phyloP scores from a whole-genome alignment of 2,329 filamentous ascomycete species.

The Colletotrichum trifolii region DNA sequence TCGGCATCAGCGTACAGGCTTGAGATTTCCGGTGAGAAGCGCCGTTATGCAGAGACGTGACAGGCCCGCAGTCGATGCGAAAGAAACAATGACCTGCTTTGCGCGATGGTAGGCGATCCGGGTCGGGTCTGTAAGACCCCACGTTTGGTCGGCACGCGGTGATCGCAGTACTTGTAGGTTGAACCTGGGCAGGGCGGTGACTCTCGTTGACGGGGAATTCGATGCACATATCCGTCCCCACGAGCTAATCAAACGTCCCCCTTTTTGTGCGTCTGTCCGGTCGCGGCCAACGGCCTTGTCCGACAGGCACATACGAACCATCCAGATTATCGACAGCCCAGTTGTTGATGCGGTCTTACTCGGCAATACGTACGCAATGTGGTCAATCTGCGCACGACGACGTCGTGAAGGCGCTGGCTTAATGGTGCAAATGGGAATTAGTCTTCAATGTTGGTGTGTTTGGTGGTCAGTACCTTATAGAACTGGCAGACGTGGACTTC shows the following conservation, averaged over 20 bases:
- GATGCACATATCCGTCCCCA: slow-evolving; percentile 35
- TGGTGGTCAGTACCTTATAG: neutral
- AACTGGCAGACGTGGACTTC: too few relatives aligned
- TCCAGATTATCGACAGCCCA: neutral
- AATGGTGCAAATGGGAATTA: too few relatives aligned
- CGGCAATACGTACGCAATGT: too few relatives aligned
- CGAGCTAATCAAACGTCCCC: slow-evolving; percentile 35
- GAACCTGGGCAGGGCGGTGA: slow-evolving; percentile 20
- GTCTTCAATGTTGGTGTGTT: neutral
- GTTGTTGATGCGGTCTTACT: too few relatives aligned
- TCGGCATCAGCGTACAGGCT: neutral
- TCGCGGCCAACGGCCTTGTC: slow-evolving; percentile 23
- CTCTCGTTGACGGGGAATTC: slow-evolving; percentile 34
- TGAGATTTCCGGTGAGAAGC: neutral
- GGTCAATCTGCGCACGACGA: too few relatives aligned
- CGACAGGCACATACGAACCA: slow-evolving; percentile 4
- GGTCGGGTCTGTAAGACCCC: slow-evolving; percentile 13
- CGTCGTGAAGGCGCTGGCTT: too few relatives aligned
- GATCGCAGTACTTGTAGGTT: slow-evolving; percentile 6
- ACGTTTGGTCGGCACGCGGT: slow-evolving; percentile 9
- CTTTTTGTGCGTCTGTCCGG: slow-evolving; percentile 30
- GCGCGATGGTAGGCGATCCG: slow-evolving; percentile 5
- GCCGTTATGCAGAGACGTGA: neutral
- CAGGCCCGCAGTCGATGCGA: neutral
- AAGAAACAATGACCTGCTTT: neutral